phyloP scores from a whole-genome alignment of 495 filamentous ascomycete genomes.

The Podospora fimiseda region DNA sequence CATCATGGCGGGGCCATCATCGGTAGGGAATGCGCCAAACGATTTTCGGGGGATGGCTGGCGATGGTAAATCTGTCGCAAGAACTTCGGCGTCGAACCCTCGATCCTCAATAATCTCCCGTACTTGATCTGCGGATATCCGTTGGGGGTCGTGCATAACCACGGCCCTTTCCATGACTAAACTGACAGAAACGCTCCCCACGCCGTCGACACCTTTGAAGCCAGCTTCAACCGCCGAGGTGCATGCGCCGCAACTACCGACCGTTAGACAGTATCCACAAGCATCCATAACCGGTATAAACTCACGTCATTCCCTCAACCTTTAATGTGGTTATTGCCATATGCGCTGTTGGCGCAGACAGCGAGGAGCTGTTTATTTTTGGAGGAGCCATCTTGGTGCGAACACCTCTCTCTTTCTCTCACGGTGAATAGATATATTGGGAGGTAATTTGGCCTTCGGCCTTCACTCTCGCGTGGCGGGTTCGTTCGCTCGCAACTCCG shows the following conservation, averaged over 20 bases:
- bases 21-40: constrained; percentile 24
- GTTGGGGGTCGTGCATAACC: constrained; percentile 75
- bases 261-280: constrained; percentile 4
- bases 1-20: constrained; percentile 33
- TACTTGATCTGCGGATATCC: constrained; percentile 64
- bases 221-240: constrained; percentile 80
- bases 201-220: constrained; percentile 73
- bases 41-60: constrained; percentile 28
- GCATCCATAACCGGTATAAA: constrained; percentile 4
- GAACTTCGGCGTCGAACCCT: constrained; percentile 89
- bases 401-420: no score
- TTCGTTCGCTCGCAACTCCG: constrained; percentile 4
- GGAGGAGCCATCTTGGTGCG: constrained; percentile 39
- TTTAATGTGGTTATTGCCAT: constrained; percentile 89
- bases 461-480: constrained; percentile 3
- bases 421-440: no score
- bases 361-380: constrained; percentile 24
- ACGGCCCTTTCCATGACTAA: constrained; percentile 90
- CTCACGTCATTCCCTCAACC: constrained; percentile 83
- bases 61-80: constrained; percentile 67
- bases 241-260: constrained; percentile 63
- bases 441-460: neutral
- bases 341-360: constrained; percentile 39
- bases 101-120: constrained; percentile 85
- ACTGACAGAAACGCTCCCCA: constrained; percentile 79